These are phyloP conservation scores for Nicotiana obtusifolia DNA, from an alignment of 257 asterid genomes.

Conservation along the genomic window DNA sequence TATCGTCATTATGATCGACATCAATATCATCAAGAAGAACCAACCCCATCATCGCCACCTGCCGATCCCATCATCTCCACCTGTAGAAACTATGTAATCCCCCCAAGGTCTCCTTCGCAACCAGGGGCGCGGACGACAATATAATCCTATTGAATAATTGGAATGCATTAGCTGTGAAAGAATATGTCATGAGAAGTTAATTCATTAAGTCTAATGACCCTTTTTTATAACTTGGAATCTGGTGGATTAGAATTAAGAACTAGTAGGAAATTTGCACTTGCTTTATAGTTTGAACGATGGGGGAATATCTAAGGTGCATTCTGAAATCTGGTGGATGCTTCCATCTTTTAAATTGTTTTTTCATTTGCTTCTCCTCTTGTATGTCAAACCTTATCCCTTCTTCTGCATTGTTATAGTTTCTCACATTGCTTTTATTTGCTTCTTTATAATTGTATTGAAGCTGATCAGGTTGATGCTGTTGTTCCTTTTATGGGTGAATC, in stretches of 20 bases:
- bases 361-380: not conserved
- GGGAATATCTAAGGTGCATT: not conserved
- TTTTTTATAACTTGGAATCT: not conserved
- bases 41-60: not conserved
- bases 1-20: not conserved
- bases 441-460: conserved; percentile 35
- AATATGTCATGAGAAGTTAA: not conserved
- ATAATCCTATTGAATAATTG: not conserved
- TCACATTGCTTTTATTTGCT: conserved; percentile 7
- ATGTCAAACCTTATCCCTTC: not conserved
- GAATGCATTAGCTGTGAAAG: not conserved
- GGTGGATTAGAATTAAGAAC: not conserved
- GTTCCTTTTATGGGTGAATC: conserved; percentile 99
- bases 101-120: not conserved
- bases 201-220: not conserved
- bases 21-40: not conserved
- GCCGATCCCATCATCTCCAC: not conserved
- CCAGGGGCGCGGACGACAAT: not conserved
- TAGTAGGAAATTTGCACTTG: not conserved
- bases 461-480: conserved; percentile 78
- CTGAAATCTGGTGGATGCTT: not conserved
- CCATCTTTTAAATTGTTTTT: not conserved
- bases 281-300: not conserved
- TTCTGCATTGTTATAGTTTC: not conserved
- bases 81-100: not conserved